phyloP scores from a whole-genome alignment of 2,329 filamentous ascomycete genomes.

The Colletotrichum tanaceti region DNA sequence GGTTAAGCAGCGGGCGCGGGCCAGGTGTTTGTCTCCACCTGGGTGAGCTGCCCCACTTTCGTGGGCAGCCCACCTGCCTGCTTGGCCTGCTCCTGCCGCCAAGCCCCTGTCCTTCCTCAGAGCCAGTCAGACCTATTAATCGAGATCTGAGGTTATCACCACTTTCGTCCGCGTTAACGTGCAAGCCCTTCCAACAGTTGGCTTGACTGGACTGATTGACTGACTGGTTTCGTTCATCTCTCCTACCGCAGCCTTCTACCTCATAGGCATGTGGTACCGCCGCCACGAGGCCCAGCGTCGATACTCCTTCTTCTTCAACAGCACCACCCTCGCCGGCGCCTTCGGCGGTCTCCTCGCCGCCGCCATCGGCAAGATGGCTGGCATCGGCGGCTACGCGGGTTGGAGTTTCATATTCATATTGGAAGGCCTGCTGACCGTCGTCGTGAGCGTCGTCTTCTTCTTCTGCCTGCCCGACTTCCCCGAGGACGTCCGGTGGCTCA shows the following conservation, averaged over 20 bases:
- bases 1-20: too few species aligned
- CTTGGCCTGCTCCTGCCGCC: too few species aligned
- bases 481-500: constrained; percentile 79
- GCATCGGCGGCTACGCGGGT: constrained; percentile 72
- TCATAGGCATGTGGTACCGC: constrained; percentile 91
- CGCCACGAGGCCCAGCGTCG: constrained; percentile 89
- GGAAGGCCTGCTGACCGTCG: constrained; percentile 73
- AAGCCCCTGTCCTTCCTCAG: too few species aligned
- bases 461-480: constrained; percentile 81
- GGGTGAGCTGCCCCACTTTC: too few species aligned
- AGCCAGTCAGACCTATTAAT: too few species aligned
- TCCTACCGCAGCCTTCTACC: constrained; percentile 63
- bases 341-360: constrained; percentile 47
- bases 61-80: too few species aligned
- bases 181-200: too few species aligned
- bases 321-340: constrained; percentile 64
- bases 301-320: constrained; percentile 93
- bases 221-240: neutral
- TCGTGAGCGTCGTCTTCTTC: constrained; percentile 71
- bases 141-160: too few species aligned
- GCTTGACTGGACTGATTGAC: too few species aligned
- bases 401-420: constrained; percentile 90
- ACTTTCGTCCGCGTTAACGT: too few species aligned
- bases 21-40: too few species aligned
- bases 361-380: constrained; percentile 77